Percentiles rank a stretch among this genome's conserved stretches.
These are phyloP conservation scores for Tubosaeta sp. DNA, from an alignment of 768 basidiomycete species.

Conservation along the genomic window DNA sequence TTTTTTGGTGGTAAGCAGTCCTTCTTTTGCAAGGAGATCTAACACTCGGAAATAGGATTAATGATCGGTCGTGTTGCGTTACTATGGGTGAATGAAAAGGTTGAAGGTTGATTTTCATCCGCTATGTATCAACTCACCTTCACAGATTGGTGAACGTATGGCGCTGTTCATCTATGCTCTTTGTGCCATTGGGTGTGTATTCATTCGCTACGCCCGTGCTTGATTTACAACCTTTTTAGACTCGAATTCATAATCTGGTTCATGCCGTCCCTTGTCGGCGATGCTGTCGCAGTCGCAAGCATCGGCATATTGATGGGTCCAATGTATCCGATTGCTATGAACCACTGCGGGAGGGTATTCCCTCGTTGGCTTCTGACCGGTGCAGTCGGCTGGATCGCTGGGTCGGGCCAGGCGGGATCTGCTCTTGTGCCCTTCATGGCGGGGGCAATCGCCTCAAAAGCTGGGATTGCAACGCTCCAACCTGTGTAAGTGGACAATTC, in stretches of 20 bases:
- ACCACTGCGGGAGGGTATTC: constrained; percentile 33
- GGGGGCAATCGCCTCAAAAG: constrained; percentile 38
- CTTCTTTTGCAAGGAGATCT: too few species aligned
- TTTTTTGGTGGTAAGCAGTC: constrained; percentile 31
- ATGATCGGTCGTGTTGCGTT: constrained; percentile 29
- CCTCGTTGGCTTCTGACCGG: constrained; percentile 34
- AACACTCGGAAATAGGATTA: constrained; percentile 13
- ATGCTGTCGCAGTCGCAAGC: constrained; percentile 59
- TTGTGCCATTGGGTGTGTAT: constrained; percentile 28
- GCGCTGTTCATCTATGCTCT: constrained; percentile 27
- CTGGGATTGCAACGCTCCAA: constrained; percentile 43
- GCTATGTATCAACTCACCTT: not conserved
- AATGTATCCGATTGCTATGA: constrained; percentile 57
- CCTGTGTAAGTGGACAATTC: constrained; percentile 40
- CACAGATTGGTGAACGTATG: constrained; percentile 30
- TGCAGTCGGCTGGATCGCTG: constrained; percentile 50
- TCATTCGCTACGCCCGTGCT: too few species aligned
- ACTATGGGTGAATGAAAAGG: constrained; percentile 29
- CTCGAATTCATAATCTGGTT: constrained; percentile 69
- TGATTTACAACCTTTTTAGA: constrained; percentile 26
- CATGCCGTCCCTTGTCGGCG: constrained; percentile 59
- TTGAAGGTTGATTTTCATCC: not conserved
- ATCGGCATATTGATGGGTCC: constrained; percentile 71
- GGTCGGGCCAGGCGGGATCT: constrained; percentile 47
- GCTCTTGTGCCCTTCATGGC: constrained; percentile 42